phyloP scores from a whole-genome alignment of 1,284 basidiomycete species.

The Mycena citricolor region DNA sequence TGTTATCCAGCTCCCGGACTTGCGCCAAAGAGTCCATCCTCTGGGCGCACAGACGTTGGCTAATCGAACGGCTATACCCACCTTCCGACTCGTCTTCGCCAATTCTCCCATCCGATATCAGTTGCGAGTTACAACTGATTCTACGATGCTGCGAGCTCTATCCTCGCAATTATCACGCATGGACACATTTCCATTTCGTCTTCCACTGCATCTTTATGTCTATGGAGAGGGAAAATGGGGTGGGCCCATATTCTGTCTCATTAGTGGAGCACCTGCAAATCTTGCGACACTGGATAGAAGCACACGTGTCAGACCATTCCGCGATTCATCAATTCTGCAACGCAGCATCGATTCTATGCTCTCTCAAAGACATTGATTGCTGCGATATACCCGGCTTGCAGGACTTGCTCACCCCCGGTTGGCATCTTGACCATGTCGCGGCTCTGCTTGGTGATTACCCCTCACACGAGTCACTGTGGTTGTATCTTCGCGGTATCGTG shows the following conservation, averaged over 20 bases:
- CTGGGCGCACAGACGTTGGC: slow-evolving; percentile 69
- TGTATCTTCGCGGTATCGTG: slow-evolving; percentile 46
- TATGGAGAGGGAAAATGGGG: slow-evolving; percentile 13
- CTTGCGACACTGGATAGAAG: slow-evolving; percentile 52
- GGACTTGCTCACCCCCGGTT: slow-evolving; percentile 15
- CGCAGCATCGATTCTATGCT: too few relatives aligned
- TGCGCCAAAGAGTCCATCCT: slow-evolving; percentile 61
- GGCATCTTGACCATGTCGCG: slow-evolving; percentile 42
- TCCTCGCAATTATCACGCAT: slow-evolving; percentile 68
- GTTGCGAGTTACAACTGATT: slow-evolving; percentile 45
- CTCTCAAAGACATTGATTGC: slow-evolving; percentile 23
- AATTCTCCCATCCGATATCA: slow-evolving; percentile 35
- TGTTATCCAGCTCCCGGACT: slow-evolving; percentile 50
- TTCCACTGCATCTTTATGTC: slow-evolving; percentile 32
- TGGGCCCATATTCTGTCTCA: slow-evolving; percentile 27
- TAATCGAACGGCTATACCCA: slow-evolving; percentile 41
- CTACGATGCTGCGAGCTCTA: slow-evolving; percentile 54
- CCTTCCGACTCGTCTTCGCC: too few relatives aligned
- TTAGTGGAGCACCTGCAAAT: slow-evolving; percentile 38
- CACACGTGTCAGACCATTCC: slow-evolving; percentile 64
- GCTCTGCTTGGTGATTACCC: slow-evolving; percentile 49
- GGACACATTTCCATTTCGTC: slow-evolving; percentile 56
- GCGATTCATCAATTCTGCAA: slow-evolving; percentile 52
- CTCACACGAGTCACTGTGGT: slow-evolving; percentile 59
- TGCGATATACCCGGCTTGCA: slow-evolving; percentile 4